Conservation (phyloP, 2,329 filamentous ascomycete species). For the Colletotrichum truncatum region DNA sequence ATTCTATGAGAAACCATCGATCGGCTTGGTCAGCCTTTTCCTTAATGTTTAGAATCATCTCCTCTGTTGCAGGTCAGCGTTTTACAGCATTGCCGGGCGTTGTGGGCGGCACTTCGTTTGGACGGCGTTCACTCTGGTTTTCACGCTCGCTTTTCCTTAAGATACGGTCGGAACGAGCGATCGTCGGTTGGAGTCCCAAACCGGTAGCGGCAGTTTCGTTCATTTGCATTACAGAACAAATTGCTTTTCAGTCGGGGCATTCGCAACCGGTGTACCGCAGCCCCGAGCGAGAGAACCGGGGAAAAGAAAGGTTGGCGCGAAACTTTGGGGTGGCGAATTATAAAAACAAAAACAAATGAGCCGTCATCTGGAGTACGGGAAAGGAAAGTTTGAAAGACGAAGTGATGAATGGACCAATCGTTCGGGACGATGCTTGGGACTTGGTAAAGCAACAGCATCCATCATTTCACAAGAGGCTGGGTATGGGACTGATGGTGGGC, state of each 20-base stretch:
- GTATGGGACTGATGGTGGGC: background rate
- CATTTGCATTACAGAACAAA: slow-evolving; percentile 11
- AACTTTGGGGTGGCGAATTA: no score
- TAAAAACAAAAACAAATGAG: slow-evolving; percentile 3
- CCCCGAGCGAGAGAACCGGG: slow-evolving; percentile 11
- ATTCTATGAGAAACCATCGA: slow-evolving; percentile 72
- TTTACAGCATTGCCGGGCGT: slow-evolving; percentile 34
- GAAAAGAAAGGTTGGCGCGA: background rate
- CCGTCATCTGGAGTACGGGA: slow-evolving; percentile 20
- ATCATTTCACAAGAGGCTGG: background rate
- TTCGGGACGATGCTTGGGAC: slow-evolving; percentile 1
- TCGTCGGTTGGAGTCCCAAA: slow-evolving; percentile 2
- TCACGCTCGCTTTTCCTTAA: slow-evolving; percentile 26
- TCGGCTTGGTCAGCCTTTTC: background rate
- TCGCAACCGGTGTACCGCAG: slow-evolving; percentile 18
- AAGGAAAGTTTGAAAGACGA: slow-evolving; percentile 18
- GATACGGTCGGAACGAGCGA: slow-evolving; percentile 15
- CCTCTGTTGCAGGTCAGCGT: slow-evolving; percentile 32
- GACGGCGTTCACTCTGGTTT: slow-evolving; percentile 33
- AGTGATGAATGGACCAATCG: slow-evolving; percentile 25
- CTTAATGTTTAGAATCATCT: slow-evolving; percentile 30
- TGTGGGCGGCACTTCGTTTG: slow-evolving; percentile 32
- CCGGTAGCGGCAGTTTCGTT: slow-evolving; percentile 3
- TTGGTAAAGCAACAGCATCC: background rate
- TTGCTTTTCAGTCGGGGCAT: slow-evolving; percentile 5